Conservation (phyloP, 495 filamentous ascomycete genomes). For the Letharia columbiana region DNA sequence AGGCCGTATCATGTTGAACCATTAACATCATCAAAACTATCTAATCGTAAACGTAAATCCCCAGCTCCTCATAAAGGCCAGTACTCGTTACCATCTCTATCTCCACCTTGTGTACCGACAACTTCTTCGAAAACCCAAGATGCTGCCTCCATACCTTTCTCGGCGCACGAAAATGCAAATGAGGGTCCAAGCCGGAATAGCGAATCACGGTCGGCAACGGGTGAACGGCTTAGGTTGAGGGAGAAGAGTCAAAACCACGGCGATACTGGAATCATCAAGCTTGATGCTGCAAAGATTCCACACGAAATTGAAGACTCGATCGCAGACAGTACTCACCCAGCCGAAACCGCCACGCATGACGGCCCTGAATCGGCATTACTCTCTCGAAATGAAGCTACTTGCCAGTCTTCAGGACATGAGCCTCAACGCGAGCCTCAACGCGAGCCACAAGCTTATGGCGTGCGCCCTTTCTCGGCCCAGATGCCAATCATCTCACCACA, state of each 20-base stretch:
- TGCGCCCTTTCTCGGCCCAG: neutral
- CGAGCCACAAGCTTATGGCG: neutral
- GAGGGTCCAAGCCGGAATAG: neutral
- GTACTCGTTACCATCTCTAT: neutral
- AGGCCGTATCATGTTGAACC: neutral
- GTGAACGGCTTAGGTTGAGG: neutral
- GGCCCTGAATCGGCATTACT: neutral
- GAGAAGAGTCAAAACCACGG: neutral
- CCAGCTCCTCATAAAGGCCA: neutral
- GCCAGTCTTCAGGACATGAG: neutral
- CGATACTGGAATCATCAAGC: neutral
- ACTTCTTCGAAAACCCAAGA: neutral
- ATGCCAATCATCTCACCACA: neutral
- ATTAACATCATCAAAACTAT: neutral
- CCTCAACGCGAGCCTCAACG: conserved; percentile 3
- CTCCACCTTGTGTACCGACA: neutral
- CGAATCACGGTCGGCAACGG: neutral
- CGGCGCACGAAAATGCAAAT: neutral
- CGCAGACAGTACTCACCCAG: neutral
- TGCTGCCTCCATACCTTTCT: neutral
- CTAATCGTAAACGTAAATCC: neutral
- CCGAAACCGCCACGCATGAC: neutral
- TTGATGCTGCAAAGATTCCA: neutral
- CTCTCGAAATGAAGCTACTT: neutral
- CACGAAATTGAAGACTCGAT: neutral